Base-by-base conservation (phyloP, 1,139 yeast genomes). In the Keqinozyma sinolaborantium region DNA sequence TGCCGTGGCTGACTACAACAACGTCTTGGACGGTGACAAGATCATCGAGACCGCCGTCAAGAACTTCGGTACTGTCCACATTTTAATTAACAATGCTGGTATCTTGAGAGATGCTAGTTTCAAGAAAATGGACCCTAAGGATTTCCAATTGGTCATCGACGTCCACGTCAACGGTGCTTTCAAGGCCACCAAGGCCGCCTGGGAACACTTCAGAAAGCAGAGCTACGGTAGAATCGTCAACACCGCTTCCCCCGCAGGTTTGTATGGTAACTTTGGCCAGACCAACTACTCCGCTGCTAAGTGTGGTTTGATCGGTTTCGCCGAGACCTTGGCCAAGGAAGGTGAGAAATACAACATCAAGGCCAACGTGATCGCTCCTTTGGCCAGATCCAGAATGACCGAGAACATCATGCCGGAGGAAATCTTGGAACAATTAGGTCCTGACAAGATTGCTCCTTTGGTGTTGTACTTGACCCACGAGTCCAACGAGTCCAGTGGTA, bases 201-300 rank as follows among this genome's bases (percentile, higher is more conserved):
- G 97, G 97, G 92, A 95, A 15, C 71, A 83, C 56, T 77, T 92
- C 69, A 79, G 79, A 53, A 67, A 84, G 49, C 97, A 92, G 61
- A 75, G 77, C 42, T 92, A 68, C 54, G 98, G 98, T 44, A 74
- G 97, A 51, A 74, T 92, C 48, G 64, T 92, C 51, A 90, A 87
- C 70, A 90, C 97, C 14, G 80, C 95, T 28, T 88, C 97, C 5
- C 97, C 97, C 16, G 97, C 97, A 30, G 97, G 97, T 24, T 71
- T 92, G 45, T 92, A 84, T 57, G 98, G 98, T 45, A 88, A 88
- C 67, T 92, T 88, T 63, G 98, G 98, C 34, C 98, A 92, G 63
- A 79, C 96, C 30, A 92, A 92, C 67, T 92, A 92, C 64, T 80
- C 96, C 2, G 94, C 96, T 26, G 97, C 97, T 28, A 92, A 92